phyloP scores from a whole-genome alignment of 2,329 filamentous ascomycete genomes.

The Botrytis elliptica region DNA sequence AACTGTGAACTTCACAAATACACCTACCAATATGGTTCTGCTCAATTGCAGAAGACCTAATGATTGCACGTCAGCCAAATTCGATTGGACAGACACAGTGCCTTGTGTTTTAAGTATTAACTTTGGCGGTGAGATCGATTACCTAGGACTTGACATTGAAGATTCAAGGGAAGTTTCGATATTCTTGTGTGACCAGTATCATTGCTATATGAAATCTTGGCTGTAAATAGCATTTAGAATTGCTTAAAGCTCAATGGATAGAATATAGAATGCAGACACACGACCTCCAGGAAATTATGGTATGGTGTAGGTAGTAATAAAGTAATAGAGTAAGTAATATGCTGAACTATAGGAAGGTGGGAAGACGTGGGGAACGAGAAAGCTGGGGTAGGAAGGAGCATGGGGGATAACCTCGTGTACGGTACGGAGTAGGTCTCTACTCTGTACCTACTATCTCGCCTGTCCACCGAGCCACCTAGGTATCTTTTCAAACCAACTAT shows the following conservation, averaged over 20 bases:
- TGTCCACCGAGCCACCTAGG: neutral
- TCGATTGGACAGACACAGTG: neutral
- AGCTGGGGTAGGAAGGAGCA: conserved; percentile 5
- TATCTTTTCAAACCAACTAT: neutral
- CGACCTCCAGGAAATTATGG: neutral
- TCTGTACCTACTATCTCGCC: no score
- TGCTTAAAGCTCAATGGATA: neutral
- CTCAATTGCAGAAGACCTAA: conserved; percentile 17
- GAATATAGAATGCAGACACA: neutral
- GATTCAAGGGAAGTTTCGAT: neutral
- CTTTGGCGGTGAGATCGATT: conserved; percentile 7
- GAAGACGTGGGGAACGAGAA: conserved; percentile 7
- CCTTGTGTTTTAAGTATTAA: neutral
- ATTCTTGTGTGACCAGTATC: conserved; percentile 14
- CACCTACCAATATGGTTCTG: conserved; percentile 16
- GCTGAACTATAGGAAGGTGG: neutral
- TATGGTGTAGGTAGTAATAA: neutral
- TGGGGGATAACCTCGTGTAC: neutral
- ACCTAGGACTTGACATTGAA: conserved; percentile 19
- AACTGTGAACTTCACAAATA: neutral
- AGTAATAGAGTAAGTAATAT: neutral
- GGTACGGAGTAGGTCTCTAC: no score
- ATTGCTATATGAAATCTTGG: conserved; percentile 3
- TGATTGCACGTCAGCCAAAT: neutral
- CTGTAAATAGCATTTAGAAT: conserved; percentile 9